Base-by-base conservation (phyloP, 306 rosid genomes). In the Quercus aquifolioides region DNA sequence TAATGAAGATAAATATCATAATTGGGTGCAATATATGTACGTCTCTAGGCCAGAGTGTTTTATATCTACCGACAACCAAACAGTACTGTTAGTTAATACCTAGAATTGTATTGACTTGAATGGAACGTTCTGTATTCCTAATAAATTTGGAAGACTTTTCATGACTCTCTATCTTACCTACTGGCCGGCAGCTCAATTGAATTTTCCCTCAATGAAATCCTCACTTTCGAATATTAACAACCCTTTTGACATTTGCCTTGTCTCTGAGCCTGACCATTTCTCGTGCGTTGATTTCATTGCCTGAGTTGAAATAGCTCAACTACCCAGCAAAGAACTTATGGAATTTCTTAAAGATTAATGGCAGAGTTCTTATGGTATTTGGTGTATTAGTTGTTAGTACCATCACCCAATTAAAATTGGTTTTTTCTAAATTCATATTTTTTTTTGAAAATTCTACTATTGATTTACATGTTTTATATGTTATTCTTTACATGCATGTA, bases 191-290 rank as follows among this genome's bases (percentile, higher is more conserved):
- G 17, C 54, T 13, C 3, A 49, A 49, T 79, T 75, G 81, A 76
- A 76, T 76, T 60, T 82, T 74, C 74, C 31, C 59, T 28, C 59
- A 80, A 7, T 38, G 63, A 71, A 74, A 79, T 77, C 58, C 81
- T 23, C 43, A 67, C 70, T 26, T 59, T 75, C 54, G 72, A 67
- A 69, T 59, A 10, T 68, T 70, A 85, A 59, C 86, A 69, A 81
- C 77, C 78, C 46, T 41, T 46, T 84, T 85, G 91, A 87, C 88
- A 54, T 71, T 80, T 33, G 12, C 65, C 64, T 75, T 46, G 52
- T 76, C 76, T 73, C 74, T 76, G 86, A 82, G 80, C 76, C 69
- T 46, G 83, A 76, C 76, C 43, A 38, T 25, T 31, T 25, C 21
- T 6, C 69, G n/a, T 71, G 59, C 59, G 54, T 65, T 68, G 79